These are phyloP conservation scores for Saussurea involucrata DNA, from an alignment of 129 eudicot species.

Conservation along the genomic window DNA sequence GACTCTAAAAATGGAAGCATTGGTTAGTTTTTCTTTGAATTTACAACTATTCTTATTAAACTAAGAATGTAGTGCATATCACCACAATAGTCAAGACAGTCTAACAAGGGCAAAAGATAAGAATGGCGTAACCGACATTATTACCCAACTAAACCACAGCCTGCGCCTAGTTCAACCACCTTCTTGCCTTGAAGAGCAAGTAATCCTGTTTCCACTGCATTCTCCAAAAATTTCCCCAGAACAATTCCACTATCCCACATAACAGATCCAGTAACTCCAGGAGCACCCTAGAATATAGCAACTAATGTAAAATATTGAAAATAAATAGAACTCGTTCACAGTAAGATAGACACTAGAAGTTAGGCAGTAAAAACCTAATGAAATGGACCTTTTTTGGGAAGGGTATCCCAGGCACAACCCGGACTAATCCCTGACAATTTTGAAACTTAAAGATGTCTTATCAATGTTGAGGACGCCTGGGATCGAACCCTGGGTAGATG, in stretches of 20 bases:
- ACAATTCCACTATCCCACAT: slow-evolving; percentile 99
- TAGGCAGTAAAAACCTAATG: not conserved
- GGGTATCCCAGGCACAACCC: too few relatives aligned
- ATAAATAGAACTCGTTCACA: not conserved
- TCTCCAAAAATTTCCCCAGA: slow-evolving; percentile 80
- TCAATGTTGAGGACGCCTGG: too few relatives aligned
- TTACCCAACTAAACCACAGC: slow-evolving; percentile 97
- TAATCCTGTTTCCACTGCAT: slow-evolving; percentile 63
- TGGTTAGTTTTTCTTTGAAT: not conserved
- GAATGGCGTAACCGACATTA: not conserved
- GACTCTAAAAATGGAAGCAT: not conserved
- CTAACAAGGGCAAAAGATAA: not conserved
- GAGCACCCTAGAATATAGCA: slow-evolving; percentile 47
- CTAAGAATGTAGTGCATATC: not conserved
- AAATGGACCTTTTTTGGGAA: too few relatives aligned
- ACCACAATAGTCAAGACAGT: not conserved
- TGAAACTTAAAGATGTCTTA: too few relatives aligned
- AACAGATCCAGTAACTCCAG: slow-evolving; percentile 97
- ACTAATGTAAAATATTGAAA: not conserved
- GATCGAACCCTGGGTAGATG: too few relatives aligned
- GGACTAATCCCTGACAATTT: too few relatives aligned
- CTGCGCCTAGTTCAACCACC: slow-evolving; percentile 84
- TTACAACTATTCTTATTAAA: not conserved
- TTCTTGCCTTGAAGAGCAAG: slow-evolving; percentile 75
- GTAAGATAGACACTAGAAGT: not conserved